These are phyloP conservation scores for Nemophila menziesii DNA, from an alignment of 257 asterid genomes.

Conservation along the genomic window DNA sequence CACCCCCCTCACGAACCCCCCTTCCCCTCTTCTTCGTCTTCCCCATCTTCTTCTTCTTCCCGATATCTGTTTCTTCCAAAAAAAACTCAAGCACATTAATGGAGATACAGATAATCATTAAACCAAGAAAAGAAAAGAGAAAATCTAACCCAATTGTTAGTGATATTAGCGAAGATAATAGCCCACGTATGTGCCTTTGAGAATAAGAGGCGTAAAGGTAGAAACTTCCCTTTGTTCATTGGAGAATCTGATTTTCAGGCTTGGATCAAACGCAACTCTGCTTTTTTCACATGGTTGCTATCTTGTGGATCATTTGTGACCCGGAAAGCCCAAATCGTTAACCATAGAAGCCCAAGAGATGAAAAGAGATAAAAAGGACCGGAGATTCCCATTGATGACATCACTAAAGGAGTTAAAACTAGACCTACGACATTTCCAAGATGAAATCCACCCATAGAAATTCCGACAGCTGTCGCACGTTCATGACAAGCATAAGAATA, in stretches of 20 bases:
- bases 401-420: conserved; percentile 55
- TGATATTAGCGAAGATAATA: conserved; percentile 66
- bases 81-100: too few species aligned
- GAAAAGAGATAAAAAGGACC: conserved; percentile 86
- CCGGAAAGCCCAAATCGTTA: conserved; percentile 39
- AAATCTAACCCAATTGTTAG: conserved; percentile 71
- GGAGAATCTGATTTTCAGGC: conserved; percentile 60
- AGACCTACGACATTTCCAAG: conserved; percentile 86
- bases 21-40: too few species aligned
- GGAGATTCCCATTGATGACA: conserved; percentile 58
- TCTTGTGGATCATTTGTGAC: conserved; percentile 69
- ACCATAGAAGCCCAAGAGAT: conserved; percentile 77
- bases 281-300: conserved; percentile 37
- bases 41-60: too few species aligned
- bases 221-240: conserved; percentile 38
- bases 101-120: too few species aligned
- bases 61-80: too few species aligned
- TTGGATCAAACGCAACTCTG: conserved; percentile 63
- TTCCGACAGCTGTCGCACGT: conserved; percentile 87
- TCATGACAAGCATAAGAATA: too few species aligned
- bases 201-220: conserved; percentile 48
- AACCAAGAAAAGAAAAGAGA: conserved; percentile 1
- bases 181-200: conserved; percentile 92
- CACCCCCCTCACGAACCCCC: too few species aligned
- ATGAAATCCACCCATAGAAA: conserved; percentile 97